A percentile compares a stretch with the other conserved stretches of the same genome.
Conservation (phyloP, 2,329 filamentous ascomycete genomes). For the Kalmusia sp. region DNA sequence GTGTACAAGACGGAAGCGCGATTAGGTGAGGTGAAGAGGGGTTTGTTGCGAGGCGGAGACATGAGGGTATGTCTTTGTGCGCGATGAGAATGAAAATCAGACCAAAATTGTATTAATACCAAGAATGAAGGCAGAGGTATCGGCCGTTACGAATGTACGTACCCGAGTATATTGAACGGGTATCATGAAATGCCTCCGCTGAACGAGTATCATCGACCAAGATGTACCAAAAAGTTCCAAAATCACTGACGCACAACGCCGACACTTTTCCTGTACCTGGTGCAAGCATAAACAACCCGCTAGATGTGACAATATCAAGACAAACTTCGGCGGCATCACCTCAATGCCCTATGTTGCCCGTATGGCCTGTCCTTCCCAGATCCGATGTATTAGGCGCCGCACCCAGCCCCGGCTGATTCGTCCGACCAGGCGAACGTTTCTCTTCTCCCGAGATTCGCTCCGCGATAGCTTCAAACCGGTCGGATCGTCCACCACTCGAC, state of each 20-base stretch:
- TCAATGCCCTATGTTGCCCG: neutral
- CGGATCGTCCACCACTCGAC: neutral
- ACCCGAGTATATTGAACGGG: neutral
- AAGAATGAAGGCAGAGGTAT: neutral
- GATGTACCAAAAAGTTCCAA: neutral
- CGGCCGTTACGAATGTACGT: neutral
- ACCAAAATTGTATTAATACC: neutral
- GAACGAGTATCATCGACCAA: neutral
- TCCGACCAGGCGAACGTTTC: neutral
- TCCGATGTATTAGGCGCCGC: neutral
- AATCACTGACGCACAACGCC: neutral
- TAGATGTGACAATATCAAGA: neutral
- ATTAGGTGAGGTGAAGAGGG: conserved; percentile 29
- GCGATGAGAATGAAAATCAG: conserved; percentile 1
- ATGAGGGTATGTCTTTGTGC: conserved; percentile 42
- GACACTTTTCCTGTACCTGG: too few species aligned
- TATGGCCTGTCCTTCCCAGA: neutral
- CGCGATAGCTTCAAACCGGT: conserved; percentile 17
- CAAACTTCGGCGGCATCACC: neutral
- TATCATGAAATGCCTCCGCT: neutral
- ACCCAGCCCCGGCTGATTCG: neutral
- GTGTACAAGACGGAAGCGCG: conserved; percentile 38
- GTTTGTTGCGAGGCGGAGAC: conserved; percentile 34
- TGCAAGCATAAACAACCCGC: neutral
- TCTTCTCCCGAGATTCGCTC: conserved; percentile 14